Base-by-base conservation (phyloP, 2,329 filamentous ascomycete species). In the Aspergillus costaricaensis region DNA sequence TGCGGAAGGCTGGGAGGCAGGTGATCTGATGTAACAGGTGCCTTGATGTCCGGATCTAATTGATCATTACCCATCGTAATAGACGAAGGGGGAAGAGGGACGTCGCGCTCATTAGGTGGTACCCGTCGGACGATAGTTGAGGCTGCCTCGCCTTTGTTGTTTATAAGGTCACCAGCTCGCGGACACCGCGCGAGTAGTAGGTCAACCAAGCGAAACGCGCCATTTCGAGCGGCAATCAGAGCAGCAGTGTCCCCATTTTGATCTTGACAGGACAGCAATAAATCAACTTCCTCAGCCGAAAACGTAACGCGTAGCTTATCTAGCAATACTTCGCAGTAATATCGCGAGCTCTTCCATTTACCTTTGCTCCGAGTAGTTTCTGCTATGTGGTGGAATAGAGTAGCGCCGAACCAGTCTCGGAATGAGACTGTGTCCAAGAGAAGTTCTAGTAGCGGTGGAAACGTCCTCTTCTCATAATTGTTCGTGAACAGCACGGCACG, bases 401-500 rank as follows among this genome's bases (percentile, higher is more conserved):
- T 97, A 62, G 89, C 90, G 12, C 91, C 90, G 54, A 88, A 88
- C 75, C 86, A 88, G 72, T 99, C 95, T 21, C 90, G 85, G 61
- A 87, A 86, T 56, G 89, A 88, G 41, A 96, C 87, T 0, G 94
- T 97, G 39, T 89, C 86, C 55, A 93, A 87, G 4, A 99, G 84
- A 64, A 96, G 87, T 66, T 90, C 90, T 68, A 96, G 87, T 58
- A 99, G 88, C 21, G 85, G 85, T 0, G 92, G 90, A 79, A 98
- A 97, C 0, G 91, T 93, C 67, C 92, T 87, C 78, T 95, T 96
- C 75, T 98, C 95, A 75, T 89, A 95, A 74, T 95, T 96, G 76
- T 99, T 99, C 49, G 94, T 98, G 76, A 98, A 99, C 72, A 96
- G 86, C 58, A 98, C 93, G 5, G 92, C 91, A 47, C 93, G 89